Base-by-base conservation (phyloP, 768 basidiomycete genomes). In the Suillus hirtellus region DNA sequence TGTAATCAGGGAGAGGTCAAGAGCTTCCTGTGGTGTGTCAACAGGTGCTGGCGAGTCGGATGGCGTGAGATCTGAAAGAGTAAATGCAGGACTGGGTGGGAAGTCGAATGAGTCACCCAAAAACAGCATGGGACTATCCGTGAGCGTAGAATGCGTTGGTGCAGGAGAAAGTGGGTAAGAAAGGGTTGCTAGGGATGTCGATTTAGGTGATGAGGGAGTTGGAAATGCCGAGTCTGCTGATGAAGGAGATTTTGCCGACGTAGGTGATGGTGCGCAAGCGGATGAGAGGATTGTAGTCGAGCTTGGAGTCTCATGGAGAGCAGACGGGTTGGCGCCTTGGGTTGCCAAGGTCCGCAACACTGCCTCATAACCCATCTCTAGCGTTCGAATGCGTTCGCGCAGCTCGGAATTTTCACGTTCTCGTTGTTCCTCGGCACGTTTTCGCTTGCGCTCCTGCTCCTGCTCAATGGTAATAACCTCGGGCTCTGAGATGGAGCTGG, bases 341-440 rank as follows among this genome's bases (percentile, higher is more conserved):
- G 85, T 81, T 58, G 87, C 81, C 61, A 93, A 80, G 10, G 89
- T 89, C 68, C 88, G 89, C 65, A 93, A 81, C 61, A 93, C 89
- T 58, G 86, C 87, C 65, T 91, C 89, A 86, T 92, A 93, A 31
- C 91, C 90, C 53, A 81, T 84, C 77, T 93, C 92, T 27, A 93
- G 88, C 0, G 87, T 88, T 69, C 83, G 84, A 72, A 93, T 88
- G 50, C 92, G 82, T 73, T 91, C 89, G 66, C 83, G 84, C 53
- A 94, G 79, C 70, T 92, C 88, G 67, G 84, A 79, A 63, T 93
- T 94, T 78, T 94, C 87, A 46, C 78, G 81, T 66, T 89, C 88
- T 49, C 80, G 78, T 42, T 70, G 73, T 21, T 81, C 80, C 53
- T 75, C 75, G 19, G 76, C 76, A 53, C 70, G 74, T 67, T 76